Evolutionary conservation across 352 stramenopile genomes (phyloP), one percentile per base, ranked within the genome.

Genomic region (Phytopythium vexans): DNA sequence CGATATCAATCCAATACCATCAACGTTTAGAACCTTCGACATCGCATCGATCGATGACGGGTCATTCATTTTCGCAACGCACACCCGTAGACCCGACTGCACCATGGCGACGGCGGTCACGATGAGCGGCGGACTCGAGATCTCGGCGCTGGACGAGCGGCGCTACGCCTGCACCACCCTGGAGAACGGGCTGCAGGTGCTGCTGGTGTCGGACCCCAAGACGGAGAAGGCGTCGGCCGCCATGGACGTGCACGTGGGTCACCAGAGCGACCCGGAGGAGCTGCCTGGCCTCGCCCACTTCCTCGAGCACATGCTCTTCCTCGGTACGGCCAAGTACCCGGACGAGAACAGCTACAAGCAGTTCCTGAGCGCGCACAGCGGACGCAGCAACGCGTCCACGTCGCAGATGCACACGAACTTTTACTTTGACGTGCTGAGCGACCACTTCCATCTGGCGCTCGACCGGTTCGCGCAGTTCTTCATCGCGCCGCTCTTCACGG

Each of bases 381-480:
- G 97, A 0, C 84, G 76, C 16, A 97, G 82, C 59, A 99, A 99
- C 74, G 97, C 97, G 31, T 99, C 95, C 50, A 99, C 97, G 46
- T 96, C 93, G 54, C 83, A 79, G 56, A 96, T 98, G 71, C 84
- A 97, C 70, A 99, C 97, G 10, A 97, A 97, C 54, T 99, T 97
- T 68, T 98, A 98, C 76, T 99, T 99, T 69, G 90, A 98, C 58
- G 84, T 99, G 47, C 72, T 90, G 27, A 85, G 77, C 33, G 74
- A 83, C 6, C 74, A 89, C 21, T 64, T 92, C 32, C 54, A 79
- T 43, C 92, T 89, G 31, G 92, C 87, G 27, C 64, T 99, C n/a
- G 95, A 99, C 70, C 85, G 96, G 27, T 98, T 99, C 55, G 78
- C 96, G 35, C 92, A 98, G 79, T 99, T 99, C 61, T 99, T 99